Evolutionary conservation across 2,329 filamentous ascomycete genomes (phyloP).

Genomic region (Hortaea werneckii): DNA sequence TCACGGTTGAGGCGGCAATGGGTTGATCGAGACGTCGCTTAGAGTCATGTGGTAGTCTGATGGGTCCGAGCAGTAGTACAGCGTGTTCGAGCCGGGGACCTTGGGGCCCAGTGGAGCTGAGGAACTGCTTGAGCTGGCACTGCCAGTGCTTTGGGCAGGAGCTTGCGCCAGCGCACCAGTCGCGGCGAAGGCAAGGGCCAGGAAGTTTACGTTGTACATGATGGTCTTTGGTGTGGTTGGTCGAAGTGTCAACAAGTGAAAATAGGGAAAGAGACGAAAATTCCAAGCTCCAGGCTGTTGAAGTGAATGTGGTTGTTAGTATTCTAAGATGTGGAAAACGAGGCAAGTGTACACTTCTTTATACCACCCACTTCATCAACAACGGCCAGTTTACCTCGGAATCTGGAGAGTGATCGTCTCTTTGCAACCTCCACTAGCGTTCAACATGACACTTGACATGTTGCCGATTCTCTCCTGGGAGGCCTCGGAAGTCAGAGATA

Average conservation of each 20-base stretch:
- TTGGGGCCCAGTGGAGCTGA: background rate
- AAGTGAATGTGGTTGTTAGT: too few species aligned
- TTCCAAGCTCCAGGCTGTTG: background rate
- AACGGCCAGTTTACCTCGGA: too few species aligned
- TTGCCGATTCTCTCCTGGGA: too few species aligned
- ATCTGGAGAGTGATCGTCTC: too few species aligned
- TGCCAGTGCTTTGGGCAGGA: background rate
- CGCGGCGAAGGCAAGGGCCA: background rate
- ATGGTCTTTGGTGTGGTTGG: background rate
- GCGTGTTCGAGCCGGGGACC: background rate
- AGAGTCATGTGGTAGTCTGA: background rate
- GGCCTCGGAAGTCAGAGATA: too few species aligned
- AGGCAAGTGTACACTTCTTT: too few species aligned
- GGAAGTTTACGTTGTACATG: background rate
- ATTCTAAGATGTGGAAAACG: too few species aligned
- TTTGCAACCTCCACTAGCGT: too few species aligned
- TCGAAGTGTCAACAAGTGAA: background rate
- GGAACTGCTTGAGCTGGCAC: background rate
- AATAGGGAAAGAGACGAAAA: background rate
- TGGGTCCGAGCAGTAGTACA: background rate
- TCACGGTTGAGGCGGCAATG: background rate
- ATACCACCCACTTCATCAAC: too few species aligned
- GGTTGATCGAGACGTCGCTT: background rate
- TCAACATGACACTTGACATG: too few species aligned
- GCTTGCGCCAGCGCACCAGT: background rate